Percentiles rank a stretch among this genome's conserved stretches.
These are phyloP conservation scores for Globisporangium heterothallicum DNA, from an alignment of 352 stramenopile species.

Conservation along the genomic window DNA sequence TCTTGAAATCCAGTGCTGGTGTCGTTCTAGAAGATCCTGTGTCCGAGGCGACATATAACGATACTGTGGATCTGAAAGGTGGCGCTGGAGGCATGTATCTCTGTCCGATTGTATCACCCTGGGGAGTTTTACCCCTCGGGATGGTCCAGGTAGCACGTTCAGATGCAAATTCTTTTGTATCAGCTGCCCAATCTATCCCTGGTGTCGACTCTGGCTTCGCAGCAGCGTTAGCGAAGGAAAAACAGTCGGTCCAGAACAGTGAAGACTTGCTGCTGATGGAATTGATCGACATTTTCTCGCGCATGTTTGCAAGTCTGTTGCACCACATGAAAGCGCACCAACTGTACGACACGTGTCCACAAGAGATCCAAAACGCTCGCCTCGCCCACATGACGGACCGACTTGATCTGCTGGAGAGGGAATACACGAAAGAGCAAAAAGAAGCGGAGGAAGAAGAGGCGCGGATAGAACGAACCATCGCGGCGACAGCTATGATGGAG, in stretches of 20 bases:
- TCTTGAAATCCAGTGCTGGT: slow-evolving; percentile 17
- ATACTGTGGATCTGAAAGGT: slow-evolving; percentile 59
- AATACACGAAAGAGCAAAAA: slow-evolving; percentile 23
- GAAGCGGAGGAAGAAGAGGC: slow-evolving; percentile 19
- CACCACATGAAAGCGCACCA: slow-evolving; percentile 52
- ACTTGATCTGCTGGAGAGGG: slow-evolving; percentile 32
- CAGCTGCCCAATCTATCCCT: no score
- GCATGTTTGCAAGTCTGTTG: slow-evolving; percentile 50
- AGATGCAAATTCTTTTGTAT: no score
- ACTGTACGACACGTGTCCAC: slow-evolving; percentile 37
- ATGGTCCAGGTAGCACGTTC: slow-evolving; percentile 62
- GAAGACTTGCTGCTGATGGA: slow-evolving; percentile 54
- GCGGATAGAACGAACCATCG: slow-evolving; percentile 15
- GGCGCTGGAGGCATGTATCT: slow-evolving; percentile 57
- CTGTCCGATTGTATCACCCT: slow-evolving; percentile 46
- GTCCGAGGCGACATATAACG: slow-evolving; percentile 56
- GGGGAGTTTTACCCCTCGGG: slow-evolving; percentile 38
- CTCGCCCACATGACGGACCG: slow-evolving; percentile 37
- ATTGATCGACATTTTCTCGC: slow-evolving; percentile 47
- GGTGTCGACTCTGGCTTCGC: slow-evolving; percentile 4
- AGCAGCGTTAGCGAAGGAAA: slow-evolving; percentile 31
- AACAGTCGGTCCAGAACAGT: slow-evolving; percentile 28
- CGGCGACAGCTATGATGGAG: slow-evolving; percentile 24
- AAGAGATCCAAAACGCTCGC: slow-evolving; percentile 42
- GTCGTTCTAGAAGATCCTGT: slow-evolving; percentile 37